These are phyloP conservation scores for Handroanthus guayacan DNA, from an alignment of 257 asterid genomes.

Conservation along the genomic window DNA sequence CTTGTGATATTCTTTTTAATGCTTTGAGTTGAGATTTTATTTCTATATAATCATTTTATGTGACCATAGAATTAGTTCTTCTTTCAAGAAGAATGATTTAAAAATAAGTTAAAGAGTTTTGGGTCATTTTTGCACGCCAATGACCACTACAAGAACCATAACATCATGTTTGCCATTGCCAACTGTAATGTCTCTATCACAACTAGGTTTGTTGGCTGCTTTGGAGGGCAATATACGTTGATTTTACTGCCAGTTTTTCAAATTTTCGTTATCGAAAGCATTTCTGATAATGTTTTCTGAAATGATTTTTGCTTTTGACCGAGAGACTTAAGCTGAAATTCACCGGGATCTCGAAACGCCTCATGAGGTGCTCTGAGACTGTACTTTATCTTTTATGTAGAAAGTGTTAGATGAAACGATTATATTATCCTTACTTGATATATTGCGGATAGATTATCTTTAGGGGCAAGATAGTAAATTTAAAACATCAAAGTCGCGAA, in stretches of 20 bases:
- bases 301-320: background rate
- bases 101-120: background rate
- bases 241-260: too few species aligned
- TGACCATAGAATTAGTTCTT: slow-evolving; percentile 10
- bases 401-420: too few species aligned
- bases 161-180: slow-evolving; percentile 34
- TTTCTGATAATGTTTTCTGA: too few species aligned
- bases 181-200: slow-evolving; percentile 36
- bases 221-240: too few species aligned
- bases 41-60: background rate
- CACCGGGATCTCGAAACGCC: too few species aligned
- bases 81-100: background rate
- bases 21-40: slow-evolving; percentile 32
- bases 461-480: too few species aligned
- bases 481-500: too few species aligned
- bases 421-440: too few species aligned
- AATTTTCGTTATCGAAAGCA: background rate
- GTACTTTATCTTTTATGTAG: too few species aligned
- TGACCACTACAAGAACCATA: background rate
- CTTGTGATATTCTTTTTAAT: slow-evolving; percentile 26
- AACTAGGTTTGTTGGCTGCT: slow-evolving; percentile 18
- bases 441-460: too few species aligned
- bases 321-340: too few species aligned
- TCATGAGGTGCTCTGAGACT: too few species aligned
- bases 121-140: background rate